Evolutionary conservation across 2,329 filamentous ascomycete genomes (phyloP), one percentile per base, ranked within the genome.

Genomic region (Intubia oerlemansii): DNA sequence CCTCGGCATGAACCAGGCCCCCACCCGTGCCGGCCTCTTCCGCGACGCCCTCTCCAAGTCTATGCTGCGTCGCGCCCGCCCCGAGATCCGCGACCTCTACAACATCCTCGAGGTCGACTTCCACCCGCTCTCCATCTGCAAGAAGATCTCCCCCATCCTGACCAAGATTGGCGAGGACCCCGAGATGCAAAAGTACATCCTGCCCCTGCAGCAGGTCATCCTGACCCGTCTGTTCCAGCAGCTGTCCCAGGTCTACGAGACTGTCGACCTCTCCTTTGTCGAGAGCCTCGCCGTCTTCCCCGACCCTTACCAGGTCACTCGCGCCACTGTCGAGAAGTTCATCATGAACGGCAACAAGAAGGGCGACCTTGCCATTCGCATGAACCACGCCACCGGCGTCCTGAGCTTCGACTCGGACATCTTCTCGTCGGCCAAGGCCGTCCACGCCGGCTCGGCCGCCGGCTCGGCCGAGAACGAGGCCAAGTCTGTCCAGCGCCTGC

Each of bases 281-380:
- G 76, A 92, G 50, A 74, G 79, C 44, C 75, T 98, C 31, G 88
- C 88, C 37, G 68, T 88, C 46, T 98, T 98, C 64, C 88, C 88
- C 8, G 84, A 91, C 49, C 81, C 88, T 24, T 95, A 90, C 66
- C 77, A 93, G 55, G 82, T 95, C 40, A 77, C 68, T 38, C 73
- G 78, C 30, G 71, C 75, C 39, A 91, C 80, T 36, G 90, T 98
- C 40, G 88, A 98, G 62, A 98, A 95, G 59, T 98, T 98, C 63
- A 95, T 98, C 63, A 98, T 98, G 88, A 98, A 98, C 53, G 88
- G 88, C 38, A 95, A 91, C 67, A 98, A 98, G 71, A 98, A 98
- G 68, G 88, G 88, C 32, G 88, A 98, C 44, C 66, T 98, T 25
- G 78, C 88, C 30, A 90, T 98, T 43, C 82, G 88, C 36, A 81